Base-by-base conservation (phyloP, 2,329 filamentous ascomycete species). In the Hymenoscyphus fructigenus region DNA sequence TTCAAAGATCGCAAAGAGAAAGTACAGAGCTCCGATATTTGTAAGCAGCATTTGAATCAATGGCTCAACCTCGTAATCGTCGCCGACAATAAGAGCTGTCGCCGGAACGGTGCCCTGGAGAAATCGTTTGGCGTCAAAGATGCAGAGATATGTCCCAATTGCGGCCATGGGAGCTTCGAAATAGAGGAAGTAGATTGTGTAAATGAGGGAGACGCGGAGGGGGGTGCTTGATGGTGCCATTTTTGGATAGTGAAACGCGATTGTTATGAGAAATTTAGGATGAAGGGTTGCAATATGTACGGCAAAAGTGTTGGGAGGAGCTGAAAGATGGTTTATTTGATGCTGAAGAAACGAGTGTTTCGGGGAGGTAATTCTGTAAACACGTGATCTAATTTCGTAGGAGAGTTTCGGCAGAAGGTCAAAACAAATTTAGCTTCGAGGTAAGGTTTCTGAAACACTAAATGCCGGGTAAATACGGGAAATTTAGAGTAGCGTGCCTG, bases 1-100 rank as follows among this genome's bases (percentile, higher is more conserved):
- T 55, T 75, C 71, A 55, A 71, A 69, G 57, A 76, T 68, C 20
- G 75, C 73, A 60, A 76, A 73, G n/a, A 75, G 67, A 17, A 71
- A 56, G 53, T 76, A 77, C 14, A 74, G 66, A 7, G 69, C 69
- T 1, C 71, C 75, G 47, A 77, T 69, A 59, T 76, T 72, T 38
- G 71, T 71, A 36, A 75, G 67, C 20, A 74, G 60, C 53, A 75
- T 59, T 29, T 68, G 67, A 20, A 68, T 68, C 23, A 70, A 29
- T 5, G 73, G 70, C 10, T 57, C 26, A 34, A 57, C 26, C 26
- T 29, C 6, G 53, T 57, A 28, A 3, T 20, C 9, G 12, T 28
- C 53, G 57, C 59, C 64, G 26, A 66, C 57, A 44, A 64, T 59
- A 29, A 71, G 63, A 32, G 50, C 56, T 29, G 68, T 65, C 36